Percentiles rank a stretch among this genome's conserved stretches.
Conservation (phyloP, 1,284 basidiomycete genomes). For the Fomitiporia mediterranea region DNA sequence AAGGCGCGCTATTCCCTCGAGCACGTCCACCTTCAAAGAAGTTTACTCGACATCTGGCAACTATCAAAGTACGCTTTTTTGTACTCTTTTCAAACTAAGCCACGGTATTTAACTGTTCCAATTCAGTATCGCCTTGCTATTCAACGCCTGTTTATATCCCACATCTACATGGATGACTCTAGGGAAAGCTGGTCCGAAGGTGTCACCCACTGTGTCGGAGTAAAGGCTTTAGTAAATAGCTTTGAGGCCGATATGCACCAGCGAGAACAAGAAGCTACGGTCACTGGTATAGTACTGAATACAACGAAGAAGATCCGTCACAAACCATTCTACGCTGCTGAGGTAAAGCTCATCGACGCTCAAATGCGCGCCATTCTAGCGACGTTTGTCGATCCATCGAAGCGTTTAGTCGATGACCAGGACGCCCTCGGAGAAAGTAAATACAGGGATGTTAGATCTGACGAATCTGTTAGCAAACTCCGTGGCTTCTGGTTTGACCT, state of each 20-base stretch:
- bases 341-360: constrained; percentile 76
- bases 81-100: neutral
- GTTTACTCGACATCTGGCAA: constrained; percentile 85
- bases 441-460: constrained; percentile 43
- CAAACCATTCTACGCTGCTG: constrained; percentile 92
- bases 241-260: constrained; percentile 94
- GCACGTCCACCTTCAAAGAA: constrained; percentile 78
- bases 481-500: constrained; percentile 66
- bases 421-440: constrained; percentile 27
- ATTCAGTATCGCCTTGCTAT: constrained; percentile 71
- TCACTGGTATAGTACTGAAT: constrained; percentile 43
- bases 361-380: constrained; percentile 80
- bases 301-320: constrained; percentile 58
- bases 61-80: constrained; percentile 61
- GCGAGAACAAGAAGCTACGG: constrained; percentile 75
- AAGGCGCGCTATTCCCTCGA: constrained; percentile 77
- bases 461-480: constrained; percentile 30
- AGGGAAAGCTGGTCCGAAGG: constrained; percentile 76
- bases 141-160: constrained; percentile 78
- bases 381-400: constrained; percentile 69
- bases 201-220: constrained; percentile 74
- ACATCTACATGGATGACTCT: constrained; percentile 81
- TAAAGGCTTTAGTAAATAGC: constrained; percentile 77
- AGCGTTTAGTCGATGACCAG: constrained; percentile 48
- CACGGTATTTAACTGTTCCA: neutral